Base-by-base conservation (phyloP, 306 rosid genomes). In the Notholithocarpus densiflorus region DNA sequence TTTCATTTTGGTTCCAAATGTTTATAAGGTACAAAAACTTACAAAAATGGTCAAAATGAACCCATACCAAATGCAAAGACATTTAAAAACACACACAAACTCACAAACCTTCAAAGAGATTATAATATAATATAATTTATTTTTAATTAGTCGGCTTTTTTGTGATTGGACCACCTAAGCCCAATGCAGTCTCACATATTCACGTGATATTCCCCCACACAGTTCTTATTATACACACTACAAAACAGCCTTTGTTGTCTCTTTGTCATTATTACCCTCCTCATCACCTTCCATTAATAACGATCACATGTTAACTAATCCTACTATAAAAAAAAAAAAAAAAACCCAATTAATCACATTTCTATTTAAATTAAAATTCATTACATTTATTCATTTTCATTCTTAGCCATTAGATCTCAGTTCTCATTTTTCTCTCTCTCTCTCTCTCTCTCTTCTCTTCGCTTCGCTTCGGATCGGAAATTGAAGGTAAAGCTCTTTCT, bases 401-500 rank as follows among this genome's bases (percentile, higher is more conserved):
- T 34, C 76, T 54, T 73, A 83, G 68, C 74, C 77, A 79, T 84
- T 78, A 79, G 84, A 84, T 87, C 88, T 73, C 84, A 48, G 74
- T 72, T 70, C 29, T 26, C 80, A 43, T 82, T 77, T 45, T 79
- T 52, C 84, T 77, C 74, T 73, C 88, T 13, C 48, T 86, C 75
- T 83, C 74, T 80, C 89, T 75, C 83, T 66, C 4, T 20, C 23
- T n/a, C 52, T 32, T 37, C 52, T 20, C 72, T 75, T 26, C 52
- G 72, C 64, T 64, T 32, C 80, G 82, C 74, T 74, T 66, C 93
- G 79, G 92, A 91, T 94, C 97, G 87, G 84, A 64, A 77, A 40
- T 65, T 48, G 51, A 74, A 71, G 71, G 21, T 77, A 90, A 87
- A 82, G 45, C 12, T 80, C 56, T 72, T 34, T 79, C 55, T 68